Conservation (phyloP, 208 protist genomes). For the Wallacemonas sp. region DNA sequence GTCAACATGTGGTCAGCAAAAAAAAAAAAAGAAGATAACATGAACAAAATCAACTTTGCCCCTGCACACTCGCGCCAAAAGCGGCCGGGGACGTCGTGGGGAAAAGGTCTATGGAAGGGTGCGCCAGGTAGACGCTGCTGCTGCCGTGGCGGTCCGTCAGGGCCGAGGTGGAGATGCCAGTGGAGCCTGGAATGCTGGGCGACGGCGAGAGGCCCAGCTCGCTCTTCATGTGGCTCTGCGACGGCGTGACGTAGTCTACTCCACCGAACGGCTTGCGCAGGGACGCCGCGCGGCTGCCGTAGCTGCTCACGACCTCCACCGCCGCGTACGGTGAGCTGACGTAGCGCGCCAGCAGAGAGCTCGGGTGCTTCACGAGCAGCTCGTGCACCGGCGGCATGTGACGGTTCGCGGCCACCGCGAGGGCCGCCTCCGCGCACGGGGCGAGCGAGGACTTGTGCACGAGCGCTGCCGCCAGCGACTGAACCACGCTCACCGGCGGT, state of each 20-base stretch:
- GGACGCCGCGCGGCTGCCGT: background rate
- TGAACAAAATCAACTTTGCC: background rate
- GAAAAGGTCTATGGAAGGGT: conserved; percentile 28
- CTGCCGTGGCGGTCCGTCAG: conserved; percentile 18
- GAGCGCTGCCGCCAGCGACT: conserved; percentile 33
- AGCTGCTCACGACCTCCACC: background rate
- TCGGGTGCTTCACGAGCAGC: conserved; percentile 25
- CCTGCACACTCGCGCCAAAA: too few relatives aligned
- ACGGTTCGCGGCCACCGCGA: conserved; percentile 54
- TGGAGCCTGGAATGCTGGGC: conserved; percentile 18
- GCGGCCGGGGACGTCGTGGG: background rate
- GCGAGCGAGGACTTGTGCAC: conserved; percentile 34
- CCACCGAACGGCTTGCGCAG: conserved; percentile 26
- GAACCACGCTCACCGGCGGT: conserved; percentile 21
- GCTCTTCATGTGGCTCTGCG: conserved; percentile 44
- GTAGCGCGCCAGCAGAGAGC: conserved; percentile 52
- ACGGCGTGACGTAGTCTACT: conserved; percentile 27
- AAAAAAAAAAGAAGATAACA: background rate
- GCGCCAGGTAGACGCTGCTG: conserved; percentile 23
- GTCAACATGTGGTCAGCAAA: too few relatives aligned
- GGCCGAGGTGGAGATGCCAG: conserved; percentile 23
- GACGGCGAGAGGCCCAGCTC: conserved; percentile 51
- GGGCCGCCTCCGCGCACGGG: conserved; percentile 37
- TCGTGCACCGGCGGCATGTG: conserved; percentile 34
- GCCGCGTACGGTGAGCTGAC: conserved; percentile 25